These are phyloP conservation scores for Chytridiales sp. DNA, from an alignment of 371 early-diverging fungal genomes.

Conservation along the genomic window DNA sequence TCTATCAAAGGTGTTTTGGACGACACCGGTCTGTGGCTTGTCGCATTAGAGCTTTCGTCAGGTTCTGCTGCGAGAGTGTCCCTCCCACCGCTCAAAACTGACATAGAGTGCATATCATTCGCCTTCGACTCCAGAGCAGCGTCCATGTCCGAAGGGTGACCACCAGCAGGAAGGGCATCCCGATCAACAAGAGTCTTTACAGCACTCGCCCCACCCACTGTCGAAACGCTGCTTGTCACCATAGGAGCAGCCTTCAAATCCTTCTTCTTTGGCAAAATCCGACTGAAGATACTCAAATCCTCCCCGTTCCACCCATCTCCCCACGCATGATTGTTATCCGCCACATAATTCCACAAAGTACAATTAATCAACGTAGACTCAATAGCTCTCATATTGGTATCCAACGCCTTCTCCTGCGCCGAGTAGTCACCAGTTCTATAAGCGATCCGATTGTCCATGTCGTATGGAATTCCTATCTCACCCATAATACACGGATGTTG, in stretches of 20 bases:
- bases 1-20: too few relatives aligned
- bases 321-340: conserved; percentile 67
- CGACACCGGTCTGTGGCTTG: too few relatives aligned
- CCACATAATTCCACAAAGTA: conserved; percentile 80
- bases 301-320: conserved; percentile 89
- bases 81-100: too few relatives aligned
- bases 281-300: conserved; percentile 65
- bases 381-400: conserved; percentile 62
- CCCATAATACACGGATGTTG: conserved; percentile 56
- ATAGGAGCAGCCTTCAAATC: neutral
- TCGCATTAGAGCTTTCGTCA: too few relatives aligned
- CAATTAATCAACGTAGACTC: conserved; percentile 66
- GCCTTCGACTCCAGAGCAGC: too few relatives aligned
- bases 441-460: conserved; percentile 64
- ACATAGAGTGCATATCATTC: too few relatives aligned
- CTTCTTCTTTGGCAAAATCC: conserved; percentile 10
- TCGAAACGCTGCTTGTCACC: too few relatives aligned
- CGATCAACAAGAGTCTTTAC: too few relatives aligned
- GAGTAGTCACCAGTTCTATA: conserved; percentile 66
- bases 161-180: too few relatives aligned
- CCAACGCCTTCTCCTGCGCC: conserved; percentile 64
- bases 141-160: too few relatives aligned
- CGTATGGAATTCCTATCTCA: conserved; percentile 83
- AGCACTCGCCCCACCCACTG: too few relatives aligned
- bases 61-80: too few relatives aligned